Conservation (phyloP, 176 grass and related monocot genomes). For the Musa itinerans region DNA sequence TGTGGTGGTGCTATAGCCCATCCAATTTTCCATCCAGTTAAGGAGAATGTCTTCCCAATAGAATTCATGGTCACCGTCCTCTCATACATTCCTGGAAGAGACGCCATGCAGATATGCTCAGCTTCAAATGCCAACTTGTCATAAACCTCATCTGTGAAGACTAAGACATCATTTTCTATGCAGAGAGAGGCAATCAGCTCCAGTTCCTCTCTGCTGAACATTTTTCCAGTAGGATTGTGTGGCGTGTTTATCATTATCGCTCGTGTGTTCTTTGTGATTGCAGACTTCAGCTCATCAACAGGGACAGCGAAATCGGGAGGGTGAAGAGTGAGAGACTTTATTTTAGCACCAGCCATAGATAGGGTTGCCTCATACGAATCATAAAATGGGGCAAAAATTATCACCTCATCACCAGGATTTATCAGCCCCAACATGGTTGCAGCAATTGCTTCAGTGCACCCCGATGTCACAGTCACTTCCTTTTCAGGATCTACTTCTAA, state of each 20-base stretch:
- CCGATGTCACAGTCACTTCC: slow-evolving; percentile 92
- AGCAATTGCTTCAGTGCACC: slow-evolving; percentile 97
- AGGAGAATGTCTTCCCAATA: slow-evolving; percentile 89
- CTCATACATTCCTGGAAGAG: slow-evolving; percentile 83
- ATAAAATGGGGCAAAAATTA: slow-evolving; percentile 92
- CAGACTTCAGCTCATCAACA: slow-evolving; percentile 65
- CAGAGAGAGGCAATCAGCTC: slow-evolving; percentile 78
- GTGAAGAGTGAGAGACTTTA: slow-evolving; percentile 62
- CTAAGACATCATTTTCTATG: slow-evolving; percentile 81
- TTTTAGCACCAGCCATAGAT: slow-evolving; percentile 83
- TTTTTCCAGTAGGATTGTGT: slow-evolving; percentile 98
- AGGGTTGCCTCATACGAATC: slow-evolving; percentile 82
- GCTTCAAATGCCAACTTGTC: slow-evolving; percentile 86
- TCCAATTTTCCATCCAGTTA: slow-evolving; percentile 97
- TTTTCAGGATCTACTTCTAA: slow-evolving; percentile 67
- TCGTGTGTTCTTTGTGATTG: slow-evolving; percentile 59
- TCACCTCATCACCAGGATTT: slow-evolving; percentile 92
- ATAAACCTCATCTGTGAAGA: slow-evolving; percentile 91
- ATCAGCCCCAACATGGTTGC: slow-evolving; percentile 84
- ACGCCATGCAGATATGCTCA: slow-evolving; percentile 80
- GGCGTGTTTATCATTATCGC: slow-evolving; percentile 98
- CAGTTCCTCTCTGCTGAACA: slow-evolving; percentile 77
- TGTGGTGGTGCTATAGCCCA: slow-evolving; percentile 85
- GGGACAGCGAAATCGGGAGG: slow-evolving; percentile 76
- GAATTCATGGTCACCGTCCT: slow-evolving; percentile 96